Percentiles rank a stretch among this genome's conserved stretches.
Conservation (phyloP, 768 basidiomycete species). For the Pleurotus citrinopileatus region DNA sequence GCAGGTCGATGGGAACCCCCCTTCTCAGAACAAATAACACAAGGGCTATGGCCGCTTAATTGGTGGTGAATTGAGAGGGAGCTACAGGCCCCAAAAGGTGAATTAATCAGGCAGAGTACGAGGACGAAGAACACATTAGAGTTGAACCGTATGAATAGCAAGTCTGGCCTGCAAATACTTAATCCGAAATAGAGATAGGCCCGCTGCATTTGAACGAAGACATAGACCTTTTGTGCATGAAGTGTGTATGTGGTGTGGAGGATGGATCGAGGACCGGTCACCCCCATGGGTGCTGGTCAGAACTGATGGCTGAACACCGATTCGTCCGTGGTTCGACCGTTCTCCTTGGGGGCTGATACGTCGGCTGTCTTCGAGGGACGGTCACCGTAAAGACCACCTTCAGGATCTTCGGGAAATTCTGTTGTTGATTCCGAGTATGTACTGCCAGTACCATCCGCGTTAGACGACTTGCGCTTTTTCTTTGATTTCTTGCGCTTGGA, state of each 20-base stretch:
- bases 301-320: slow-evolving; percentile 69
- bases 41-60: too few species aligned
- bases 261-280: too few species aligned
- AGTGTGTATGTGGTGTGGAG: not conserved
- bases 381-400: slow-evolving; percentile 63
- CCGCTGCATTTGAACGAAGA: too few species aligned
- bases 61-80: too few species aligned
- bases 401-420: slow-evolving; percentile 72
- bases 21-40: too few species aligned
- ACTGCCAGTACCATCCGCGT: slow-evolving; percentile 31
- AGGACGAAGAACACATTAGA: too few species aligned
- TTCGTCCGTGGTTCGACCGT: slow-evolving; percentile 31
- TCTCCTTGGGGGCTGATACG: slow-evolving; percentile 11
- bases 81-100: too few species aligned
- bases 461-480: slow-evolving; percentile 50
- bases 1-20: too few species aligned
- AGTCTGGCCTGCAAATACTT: too few species aligned
- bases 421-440: slow-evolving; percentile 33
- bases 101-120: too few species aligned
- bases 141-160: too few species aligned
- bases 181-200: too few species aligned
- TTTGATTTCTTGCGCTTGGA: slow-evolving; percentile 61
- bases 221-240: not conserved
- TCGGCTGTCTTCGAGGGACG: slow-evolving; percentile 19
- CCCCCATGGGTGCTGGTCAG: slow-evolving; percentile 24